Evolutionary conservation across 2,329 filamentous ascomycete species (phyloP).

Genomic region (Alternaria hordeiaustralica): DNA sequence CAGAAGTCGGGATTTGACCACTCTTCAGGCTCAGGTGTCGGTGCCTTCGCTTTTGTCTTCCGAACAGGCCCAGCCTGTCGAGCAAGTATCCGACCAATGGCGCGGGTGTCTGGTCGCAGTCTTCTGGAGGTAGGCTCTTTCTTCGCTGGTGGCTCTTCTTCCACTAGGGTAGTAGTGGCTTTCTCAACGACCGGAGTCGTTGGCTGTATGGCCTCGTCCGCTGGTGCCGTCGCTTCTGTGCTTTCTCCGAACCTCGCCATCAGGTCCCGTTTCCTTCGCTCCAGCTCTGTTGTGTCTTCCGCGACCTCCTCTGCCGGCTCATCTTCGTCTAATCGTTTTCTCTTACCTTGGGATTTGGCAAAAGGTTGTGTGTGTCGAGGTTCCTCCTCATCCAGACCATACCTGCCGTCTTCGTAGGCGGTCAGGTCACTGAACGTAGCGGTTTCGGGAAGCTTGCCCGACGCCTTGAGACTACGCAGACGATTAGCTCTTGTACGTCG

Average conservation of each 20-base stretch:
- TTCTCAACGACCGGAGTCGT: neutral
- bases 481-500: slow-evolving; percentile 59
- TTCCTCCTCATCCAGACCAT: neutral
- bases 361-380: slow-evolving; percentile 7
- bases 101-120: slow-evolving; percentile 32
- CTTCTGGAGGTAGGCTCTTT: slow-evolving; percentile 26
- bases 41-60: slow-evolving; percentile 27
- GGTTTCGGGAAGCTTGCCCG: slow-evolving; percentile 58
- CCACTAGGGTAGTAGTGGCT: neutral
- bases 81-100: slow-evolving; percentile 40
- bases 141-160: slow-evolving; percentile 4
- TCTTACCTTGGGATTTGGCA: slow-evolving; percentile 23
- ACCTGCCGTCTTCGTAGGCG: slow-evolving; percentile 53
- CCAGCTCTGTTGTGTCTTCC: slow-evolving; percentile 25
- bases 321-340: slow-evolving; percentile 33
- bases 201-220: slow-evolving; percentile 1
- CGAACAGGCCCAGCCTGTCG: slow-evolving; percentile 34
- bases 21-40: slow-evolving; percentile 33
- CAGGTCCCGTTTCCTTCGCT: slow-evolving; percentile 29
- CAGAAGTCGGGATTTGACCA: slow-evolving; percentile 67
- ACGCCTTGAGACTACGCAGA: slow-evolving; percentile 60
- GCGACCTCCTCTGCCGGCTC: slow-evolving; percentile 6
- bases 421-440: slow-evolving; percentile 60
- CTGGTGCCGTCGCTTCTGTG: neutral
- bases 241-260: slow-evolving; percentile 25